These are phyloP conservation scores for Agrocybe praecox DNA, from an alignment of 768 basidiomycete species.

Conservation along the genomic window DNA sequence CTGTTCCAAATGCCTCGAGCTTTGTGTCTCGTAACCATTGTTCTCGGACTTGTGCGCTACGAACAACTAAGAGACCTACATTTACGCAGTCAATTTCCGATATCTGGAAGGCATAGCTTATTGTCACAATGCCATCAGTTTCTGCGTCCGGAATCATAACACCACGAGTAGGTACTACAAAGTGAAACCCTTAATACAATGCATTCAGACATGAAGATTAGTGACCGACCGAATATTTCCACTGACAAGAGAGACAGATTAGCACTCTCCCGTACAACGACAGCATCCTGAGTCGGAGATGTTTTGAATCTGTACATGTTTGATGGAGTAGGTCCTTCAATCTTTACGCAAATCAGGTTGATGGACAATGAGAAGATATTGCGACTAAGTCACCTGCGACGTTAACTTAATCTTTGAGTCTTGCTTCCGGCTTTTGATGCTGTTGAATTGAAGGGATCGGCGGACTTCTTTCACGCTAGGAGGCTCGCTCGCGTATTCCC, in stretches of 20 bases:
- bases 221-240: slow-evolving; percentile 78
- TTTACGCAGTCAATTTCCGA: slow-evolving; percentile 38
- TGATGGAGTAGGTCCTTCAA: slow-evolving; percentile 76
- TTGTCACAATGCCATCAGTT: slow-evolving; percentile 62
- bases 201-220: neutral
- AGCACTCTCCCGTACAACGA: slow-evolving; percentile 55
- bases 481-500: slow-evolving; percentile 80
- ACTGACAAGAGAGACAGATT: slow-evolving; percentile 80
- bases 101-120: slow-evolving; percentile 75
- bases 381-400: slow-evolving; percentile 51
- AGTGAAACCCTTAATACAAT: neutral
- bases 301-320: slow-evolving; percentile 71
- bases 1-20: slow-evolving; percentile 60
- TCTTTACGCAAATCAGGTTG: slow-evolving; percentile 26
- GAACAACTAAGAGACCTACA: slow-evolving; percentile 59
- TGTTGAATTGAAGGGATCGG: slow-evolving; percentile 37
- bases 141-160: slow-evolving; percentile 67
- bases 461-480: slow-evolving; percentile 60
- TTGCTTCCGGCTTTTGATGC: slow-evolving; percentile 11
- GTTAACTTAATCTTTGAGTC: slow-evolving; percentile 22
- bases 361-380: neutral
- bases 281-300: slow-evolving; percentile 37
- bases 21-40: slow-evolving; percentile 44
- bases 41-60: slow-evolving; percentile 36
- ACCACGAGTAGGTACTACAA: slow-evolving; percentile 59